A percentile compares a stretch with the other conserved stretches of the same genome.
These are phyloP conservation scores for Torulaspora indica DNA, from an alignment of 805 yeast species.

Conservation along the genomic window DNA sequence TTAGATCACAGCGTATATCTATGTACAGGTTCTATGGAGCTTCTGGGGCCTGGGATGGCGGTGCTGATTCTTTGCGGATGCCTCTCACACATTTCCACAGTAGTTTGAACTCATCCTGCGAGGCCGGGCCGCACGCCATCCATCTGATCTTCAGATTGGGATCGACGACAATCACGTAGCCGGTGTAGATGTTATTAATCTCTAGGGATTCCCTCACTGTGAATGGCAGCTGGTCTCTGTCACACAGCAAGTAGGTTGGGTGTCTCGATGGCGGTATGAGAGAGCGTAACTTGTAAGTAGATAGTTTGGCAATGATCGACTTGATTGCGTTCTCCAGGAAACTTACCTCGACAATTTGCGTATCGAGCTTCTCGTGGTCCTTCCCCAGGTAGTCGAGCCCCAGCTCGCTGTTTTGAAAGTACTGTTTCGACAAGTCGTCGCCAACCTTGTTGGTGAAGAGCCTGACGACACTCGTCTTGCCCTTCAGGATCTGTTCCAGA, in stretches of 20 bases:
- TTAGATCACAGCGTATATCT: conserved; percentile 1
- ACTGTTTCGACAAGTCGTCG: conserved; percentile 57
- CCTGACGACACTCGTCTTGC: conserved; percentile 31
- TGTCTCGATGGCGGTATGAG: conserved; percentile 47
- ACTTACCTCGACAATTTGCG: conserved; percentile 73
- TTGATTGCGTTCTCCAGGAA: conserved; percentile 71
- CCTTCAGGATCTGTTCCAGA: conserved; percentile 31
- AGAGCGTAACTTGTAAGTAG: conserved; percentile 43
- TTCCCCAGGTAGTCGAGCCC: conserved; percentile 16
- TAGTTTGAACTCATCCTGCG: conserved; percentile 55
- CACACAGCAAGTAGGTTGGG: conserved; percentile 56
- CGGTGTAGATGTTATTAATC: conserved; percentile 73
- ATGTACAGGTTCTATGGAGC: conserved; percentile 1
- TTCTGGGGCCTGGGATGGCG: not conserved
- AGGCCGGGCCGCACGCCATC: conserved; percentile 84
- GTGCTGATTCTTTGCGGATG: conserved; percentile 44
- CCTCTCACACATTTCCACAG: conserved; percentile 66
- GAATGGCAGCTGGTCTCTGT: conserved; percentile 54
- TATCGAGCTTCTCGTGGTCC: conserved; percentile 17
- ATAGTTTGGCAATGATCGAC: conserved; percentile 54
- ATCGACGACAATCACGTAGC: conserved; percentile 79
- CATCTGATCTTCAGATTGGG: conserved; percentile 71
- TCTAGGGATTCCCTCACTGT: conserved; percentile 54
- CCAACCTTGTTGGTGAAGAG: conserved; percentile 48
- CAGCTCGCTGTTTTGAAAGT: conserved; percentile 43